Evolutionary conservation across 2,329 filamentous ascomycete genomes (phyloP).

Genomic region (Beauveria asiatica): DNA sequence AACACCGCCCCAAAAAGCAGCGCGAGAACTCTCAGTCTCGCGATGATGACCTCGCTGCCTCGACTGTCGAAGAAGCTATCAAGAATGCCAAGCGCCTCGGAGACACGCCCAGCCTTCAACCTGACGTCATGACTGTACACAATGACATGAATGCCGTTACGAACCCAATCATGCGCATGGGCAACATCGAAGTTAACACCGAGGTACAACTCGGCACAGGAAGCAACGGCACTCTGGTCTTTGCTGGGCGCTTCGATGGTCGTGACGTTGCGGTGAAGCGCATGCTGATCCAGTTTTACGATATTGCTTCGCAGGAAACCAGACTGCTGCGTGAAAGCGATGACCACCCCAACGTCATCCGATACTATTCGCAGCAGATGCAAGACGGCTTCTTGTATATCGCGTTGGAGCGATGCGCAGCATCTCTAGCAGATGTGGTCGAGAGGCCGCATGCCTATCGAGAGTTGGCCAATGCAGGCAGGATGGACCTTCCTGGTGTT

Average conservation of each 20-base stretch:
- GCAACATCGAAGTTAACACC: slow-evolving; percentile 55
- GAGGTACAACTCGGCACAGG: slow-evolving; percentile 63
- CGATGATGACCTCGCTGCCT: slow-evolving; percentile 34
- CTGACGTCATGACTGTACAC: slow-evolving; percentile 51
- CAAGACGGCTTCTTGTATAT: slow-evolving; percentile 92
- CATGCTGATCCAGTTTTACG: slow-evolving; percentile 93
- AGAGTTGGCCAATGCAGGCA: slow-evolving; percentile 62
- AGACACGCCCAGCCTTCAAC: slow-evolving; percentile 45
- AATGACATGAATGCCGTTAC: slow-evolving; percentile 52
- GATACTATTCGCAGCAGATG: slow-evolving; percentile 88
- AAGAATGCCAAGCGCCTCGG: slow-evolving; percentile 51
- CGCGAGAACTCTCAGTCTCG: slow-evolving; percentile 44
- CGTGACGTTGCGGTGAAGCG: slow-evolving; percentile 92
- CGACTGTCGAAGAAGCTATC: slow-evolving; percentile 54
- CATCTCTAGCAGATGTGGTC: slow-evolving; percentile 85
- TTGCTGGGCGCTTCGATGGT: slow-evolving; percentile 87
- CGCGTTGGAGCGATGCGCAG: slow-evolving; percentile 86
- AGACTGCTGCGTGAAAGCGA: slow-evolving; percentile 85
- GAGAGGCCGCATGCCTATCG: slow-evolving; percentile 62
- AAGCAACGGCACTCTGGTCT: slow-evolving; percentile 95
- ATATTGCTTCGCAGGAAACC: slow-evolving; percentile 91
- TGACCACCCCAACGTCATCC: slow-evolving; percentile 89
- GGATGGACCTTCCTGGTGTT: slow-evolving; percentile 67
- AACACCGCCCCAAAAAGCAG: slow-evolving; percentile 52
- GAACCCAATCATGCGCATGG: slow-evolving; percentile 51